Base-by-base conservation (phyloP, 306 rosid genomes). In the Citrullus colocynthis region DNA sequence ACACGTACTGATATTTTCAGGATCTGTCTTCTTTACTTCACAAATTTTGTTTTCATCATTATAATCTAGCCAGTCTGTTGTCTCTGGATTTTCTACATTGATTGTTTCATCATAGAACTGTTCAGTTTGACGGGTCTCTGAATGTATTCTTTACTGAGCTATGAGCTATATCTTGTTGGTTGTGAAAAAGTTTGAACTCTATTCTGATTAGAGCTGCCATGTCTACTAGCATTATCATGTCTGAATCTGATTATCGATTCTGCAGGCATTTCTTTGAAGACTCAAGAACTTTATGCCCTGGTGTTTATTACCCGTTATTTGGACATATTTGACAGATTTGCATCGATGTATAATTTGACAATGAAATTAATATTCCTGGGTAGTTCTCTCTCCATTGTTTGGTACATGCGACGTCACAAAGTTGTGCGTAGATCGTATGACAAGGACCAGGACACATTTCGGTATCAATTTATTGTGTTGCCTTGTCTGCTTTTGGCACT, bases 301-400 rank as follows among this genome's bases (percentile, higher is more conserved):
- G 97, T 93, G 78, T 93, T 93, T 77, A 84, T 88, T 42, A 71
- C 90, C 61, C 98, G 98, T 81, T 93, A 91, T 83, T 81, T 93
- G 84, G 98, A 93, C 83, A 89, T 93, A 62, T 84, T 93, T 81
- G 85, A 88, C 9, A 74, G 45, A 87, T 87, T 80, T 59, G 28
- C 84, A 64, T 91, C 98, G 12, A 20, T 91, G 21, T 93, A 93
- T 76, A 93, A 93, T 84, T 87, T 93, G 48, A 4, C 85, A 28
- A 93, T 93, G 98, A 93, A 93, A 89, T 83, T 93, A 82, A 82
- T 93, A 83, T 93, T 91, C 84, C 84, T 93, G 85, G 97, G 91
- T 48, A 93, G 98, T 85, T 89, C 95, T 63, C 88, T 93, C 84
- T 86, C 95, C 69, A 93, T 93, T 83, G 97, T 93, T 80, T 93